Percentiles rank a stretch among this genome's conserved stretches.
Evolutionary conservation across 140 eudicot genomes (phyloP).

Genomic region (Erigeron philadelphicus): DNA sequence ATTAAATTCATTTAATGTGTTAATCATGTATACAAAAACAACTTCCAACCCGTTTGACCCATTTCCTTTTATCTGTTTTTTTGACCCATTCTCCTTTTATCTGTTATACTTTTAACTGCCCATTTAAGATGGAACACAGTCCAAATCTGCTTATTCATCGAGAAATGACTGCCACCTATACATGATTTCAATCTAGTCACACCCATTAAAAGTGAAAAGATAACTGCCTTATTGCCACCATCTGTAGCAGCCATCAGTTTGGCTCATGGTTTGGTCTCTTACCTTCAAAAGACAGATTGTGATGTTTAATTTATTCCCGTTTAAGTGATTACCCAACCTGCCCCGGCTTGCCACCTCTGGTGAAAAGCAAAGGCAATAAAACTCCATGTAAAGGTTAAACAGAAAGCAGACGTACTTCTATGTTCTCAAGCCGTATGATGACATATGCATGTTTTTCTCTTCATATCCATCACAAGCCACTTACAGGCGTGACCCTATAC

Average conservation of each 20-base stretch:
- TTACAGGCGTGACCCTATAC: too few relatives aligned
- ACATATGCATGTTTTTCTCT: constrained; percentile 94
- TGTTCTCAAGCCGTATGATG: constrained; percentile 98
- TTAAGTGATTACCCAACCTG: background rate
- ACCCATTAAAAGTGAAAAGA: constrained; percentile 96
- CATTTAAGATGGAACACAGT: background rate
- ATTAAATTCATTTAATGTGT: background rate
- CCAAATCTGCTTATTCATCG: background rate
- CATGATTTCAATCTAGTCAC: constrained; percentile 59
- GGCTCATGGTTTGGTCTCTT: constrained; percentile 79
- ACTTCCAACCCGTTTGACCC: background rate
- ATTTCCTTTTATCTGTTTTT: background rate
- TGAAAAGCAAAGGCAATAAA: background rate
- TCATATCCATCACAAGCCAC: constrained; percentile 92
- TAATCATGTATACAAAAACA: background rate
- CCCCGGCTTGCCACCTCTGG: background rate
- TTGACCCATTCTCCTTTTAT: background rate
- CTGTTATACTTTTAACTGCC: background rate
- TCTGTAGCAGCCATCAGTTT: constrained; percentile 90
- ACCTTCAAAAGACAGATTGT: constrained; percentile 43
- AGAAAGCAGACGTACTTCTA: constrained; percentile 50
- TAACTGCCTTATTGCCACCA: constrained; percentile 83
- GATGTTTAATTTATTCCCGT: constrained; percentile 6
- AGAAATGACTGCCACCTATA: background rate
- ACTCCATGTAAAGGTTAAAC: background rate